A percentile compares a stretch with the other conserved stretches of the same genome.
Evolutionary conservation across 768 basidiomycete genomes (phyloP).

Genomic region (Lactifluus piperatus): DNA sequence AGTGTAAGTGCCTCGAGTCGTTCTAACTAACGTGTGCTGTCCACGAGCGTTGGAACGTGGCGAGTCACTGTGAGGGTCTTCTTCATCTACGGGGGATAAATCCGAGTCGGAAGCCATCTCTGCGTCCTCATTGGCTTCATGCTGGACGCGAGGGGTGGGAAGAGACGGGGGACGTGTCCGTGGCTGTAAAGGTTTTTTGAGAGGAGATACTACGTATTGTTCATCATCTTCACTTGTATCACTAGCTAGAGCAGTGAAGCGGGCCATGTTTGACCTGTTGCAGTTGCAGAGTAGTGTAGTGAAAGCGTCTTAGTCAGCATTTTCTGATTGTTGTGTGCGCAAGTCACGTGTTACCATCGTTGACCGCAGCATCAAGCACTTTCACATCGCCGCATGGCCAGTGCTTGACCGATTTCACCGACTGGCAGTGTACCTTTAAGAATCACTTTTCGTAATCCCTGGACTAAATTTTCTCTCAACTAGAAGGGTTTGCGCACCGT

Average conservation of each 20-base stretch:
- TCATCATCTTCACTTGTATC: slow-evolving; percentile 20
- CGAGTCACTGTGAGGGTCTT: slow-evolving; percentile 33
- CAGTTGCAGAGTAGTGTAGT: too few relatives aligned
- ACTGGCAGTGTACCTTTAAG: too few relatives aligned
- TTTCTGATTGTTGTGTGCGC: too few relatives aligned
- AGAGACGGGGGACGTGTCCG: not conserved
- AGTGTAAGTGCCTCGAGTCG: not conserved
- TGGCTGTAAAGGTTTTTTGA: not conserved
- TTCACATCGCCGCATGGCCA: too few relatives aligned
- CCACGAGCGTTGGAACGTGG: slow-evolving; percentile 18
- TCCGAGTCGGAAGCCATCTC: slow-evolving; percentile 23
- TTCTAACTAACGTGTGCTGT: not conserved
- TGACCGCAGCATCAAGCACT: too few relatives aligned
- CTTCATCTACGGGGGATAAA: slow-evolving; percentile 43
- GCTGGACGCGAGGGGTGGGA: not conserved
- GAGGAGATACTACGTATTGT: not conserved
- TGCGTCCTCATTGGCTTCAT: slow-evolving; percentile 6
- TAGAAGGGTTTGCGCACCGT: too few relatives aligned
- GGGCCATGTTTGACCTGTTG: slow-evolving; percentile 12
- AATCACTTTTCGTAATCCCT: too few relatives aligned
- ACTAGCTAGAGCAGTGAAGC: slow-evolving; percentile 20
- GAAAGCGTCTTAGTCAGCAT: too few relatives aligned
- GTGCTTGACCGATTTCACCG: too few relatives aligned
- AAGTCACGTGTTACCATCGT: too few relatives aligned
- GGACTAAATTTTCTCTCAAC: too few relatives aligned